These are phyloP conservation scores for Incumbomyces lentus DNA, from an alignment of 2,329 filamentous ascomycete genomes.

Conservation along the genomic window DNA sequence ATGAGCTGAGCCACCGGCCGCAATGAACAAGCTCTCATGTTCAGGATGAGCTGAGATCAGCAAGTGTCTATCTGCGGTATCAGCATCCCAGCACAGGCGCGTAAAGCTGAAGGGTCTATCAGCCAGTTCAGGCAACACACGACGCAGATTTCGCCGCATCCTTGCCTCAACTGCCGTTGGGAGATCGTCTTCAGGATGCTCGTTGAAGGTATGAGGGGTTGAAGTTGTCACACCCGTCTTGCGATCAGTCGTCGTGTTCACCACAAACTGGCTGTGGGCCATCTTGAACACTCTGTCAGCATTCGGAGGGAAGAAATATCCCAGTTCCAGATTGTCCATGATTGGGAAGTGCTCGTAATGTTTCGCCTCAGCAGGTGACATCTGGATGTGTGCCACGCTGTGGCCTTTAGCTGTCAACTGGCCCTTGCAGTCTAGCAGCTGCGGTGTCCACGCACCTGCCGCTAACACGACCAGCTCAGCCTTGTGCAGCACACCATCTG, in stretches of 20 bases:
- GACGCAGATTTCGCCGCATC: slow-evolving; percentile 37
- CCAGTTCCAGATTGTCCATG: slow-evolving; percentile 15
- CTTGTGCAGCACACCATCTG: slow-evolving; percentile 11
- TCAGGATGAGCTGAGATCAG: slow-evolving; percentile 41
- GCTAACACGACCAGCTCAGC: slow-evolving; percentile 16
- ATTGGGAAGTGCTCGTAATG: slow-evolving; percentile 15
- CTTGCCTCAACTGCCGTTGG: slow-evolving; percentile 37
- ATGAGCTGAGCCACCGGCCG: slow-evolving; percentile 42
- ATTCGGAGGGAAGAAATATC: slow-evolving; percentile 9
- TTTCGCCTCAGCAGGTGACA: slow-evolving; percentile 10
- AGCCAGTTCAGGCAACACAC: slow-evolving; percentile 43
- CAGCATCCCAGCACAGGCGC: slow-evolving; percentile 48
- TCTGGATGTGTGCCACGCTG: slow-evolving; percentile 17
- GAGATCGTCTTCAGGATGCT: slow-evolving; percentile 3
- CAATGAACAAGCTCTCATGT: slow-evolving; percentile 35
- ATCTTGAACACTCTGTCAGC: slow-evolving; percentile 8
- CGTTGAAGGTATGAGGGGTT: slow-evolving; percentile 7
- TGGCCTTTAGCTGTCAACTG: slow-evolving; percentile 17
- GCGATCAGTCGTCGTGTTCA: neutral
- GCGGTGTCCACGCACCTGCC: slow-evolving; percentile 15
- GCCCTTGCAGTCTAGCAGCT: slow-evolving; percentile 12
- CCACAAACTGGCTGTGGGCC: slow-evolving; percentile 8
- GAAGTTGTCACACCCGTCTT: neutral
- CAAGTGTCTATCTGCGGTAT: slow-evolving; percentile 44
- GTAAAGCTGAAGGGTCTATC: slow-evolving; percentile 39